phyloP scores from a whole-genome alignment of 2,329 filamentous ascomycete genomes.

The Trichoderma asperellum region DNA sequence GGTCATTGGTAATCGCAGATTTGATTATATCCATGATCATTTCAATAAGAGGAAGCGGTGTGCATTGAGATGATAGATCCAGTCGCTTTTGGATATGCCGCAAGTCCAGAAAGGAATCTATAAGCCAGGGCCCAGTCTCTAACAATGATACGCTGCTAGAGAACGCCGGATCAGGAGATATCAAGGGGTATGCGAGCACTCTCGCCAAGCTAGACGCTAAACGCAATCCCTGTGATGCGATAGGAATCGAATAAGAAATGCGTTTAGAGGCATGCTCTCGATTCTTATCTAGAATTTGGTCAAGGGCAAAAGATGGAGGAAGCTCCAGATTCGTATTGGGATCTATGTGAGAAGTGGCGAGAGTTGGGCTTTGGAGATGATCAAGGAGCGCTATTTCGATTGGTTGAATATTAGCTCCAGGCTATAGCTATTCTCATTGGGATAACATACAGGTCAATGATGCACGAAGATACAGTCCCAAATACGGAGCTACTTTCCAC shows the following conservation, averaged over 20 bases:
- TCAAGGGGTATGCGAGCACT: conserved; percentile 48
- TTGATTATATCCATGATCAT: conserved; percentile 43
- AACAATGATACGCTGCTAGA: conserved; percentile 42
- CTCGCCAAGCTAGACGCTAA: conserved; percentile 52
- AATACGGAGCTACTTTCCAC: conserved; percentile 52
- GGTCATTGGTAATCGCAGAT: conserved; percentile 31
- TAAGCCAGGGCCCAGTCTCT: conserved; percentile 53
- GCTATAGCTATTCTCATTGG: neutral
- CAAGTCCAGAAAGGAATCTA: conserved; percentile 53
- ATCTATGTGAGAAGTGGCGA: conserved; percentile 37
- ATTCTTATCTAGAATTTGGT: conserved; percentile 40
- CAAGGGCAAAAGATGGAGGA: conserved; percentile 46
- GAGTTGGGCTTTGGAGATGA: conserved; percentile 42
- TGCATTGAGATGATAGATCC: conserved; percentile 38
- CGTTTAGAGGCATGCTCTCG: conserved; percentile 35
- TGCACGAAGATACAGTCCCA: conserved; percentile 54
- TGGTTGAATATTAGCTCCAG: neutral
- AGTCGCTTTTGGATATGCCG: conserved; percentile 47
- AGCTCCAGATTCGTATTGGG: conserved; percentile 40
- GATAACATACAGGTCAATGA: conserved; percentile 50
- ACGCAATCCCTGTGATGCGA: conserved; percentile 49
- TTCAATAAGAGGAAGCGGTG: conserved; percentile 44
- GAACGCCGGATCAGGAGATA: conserved; percentile 41
- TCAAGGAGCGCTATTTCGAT: conserved; percentile 39
- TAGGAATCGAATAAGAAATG: conserved; percentile 47